Evolutionary conservation across 2,329 filamentous ascomycete genomes (phyloP), one percentile per base, ranked within the genome.

Genomic region (Decorospora gaudefroyi): DNA sequence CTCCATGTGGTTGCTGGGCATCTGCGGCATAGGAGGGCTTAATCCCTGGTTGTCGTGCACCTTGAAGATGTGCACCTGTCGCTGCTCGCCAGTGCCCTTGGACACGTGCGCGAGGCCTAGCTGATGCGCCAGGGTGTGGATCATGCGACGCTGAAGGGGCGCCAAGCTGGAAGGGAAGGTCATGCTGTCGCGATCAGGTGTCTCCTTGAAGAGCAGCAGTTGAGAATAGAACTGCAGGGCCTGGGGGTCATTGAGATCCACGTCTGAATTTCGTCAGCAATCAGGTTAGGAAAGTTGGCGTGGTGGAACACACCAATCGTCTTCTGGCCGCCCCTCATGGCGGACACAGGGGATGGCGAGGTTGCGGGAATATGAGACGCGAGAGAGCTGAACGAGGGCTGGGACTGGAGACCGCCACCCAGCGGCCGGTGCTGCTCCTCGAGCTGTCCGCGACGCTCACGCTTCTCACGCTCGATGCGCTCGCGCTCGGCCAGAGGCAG

Each of bases 381-480:
- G 22, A 95, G 78, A 5, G 90, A 93, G 56, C 90, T 88, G 65
- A 96, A 84, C 9, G 92, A 96, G 38, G 85, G 83, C 71, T 96
- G 91, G 41, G 86, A 88, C 59, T 93, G 89, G 48, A 93, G 81
- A 62, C 86, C 83, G 31, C 76, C 74, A 31, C 72, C 73, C 64
- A 87, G 85, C 61, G 75, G 90, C 65, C 91, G 85, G 72, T 99
- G 93, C 72, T 99, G 93, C 72, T 99, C 93, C 72, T 99, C 91
- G 9, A 99, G 80, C 72, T 99, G 93, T 34, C 93, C 93, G 38
- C 93, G 85, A 59, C 93, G 88, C 75, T 97, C 92, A 45, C 93
- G 83, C 82, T 97, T 99, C 73, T 97, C 93, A 4, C 93, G 83
- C 72, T 99, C 93, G 58, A 99, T 97, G 27, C 93, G 83, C 72